Conservation (phyloP, 768 basidiomycete genomes). For the Leccinum barrowsii region DNA sequence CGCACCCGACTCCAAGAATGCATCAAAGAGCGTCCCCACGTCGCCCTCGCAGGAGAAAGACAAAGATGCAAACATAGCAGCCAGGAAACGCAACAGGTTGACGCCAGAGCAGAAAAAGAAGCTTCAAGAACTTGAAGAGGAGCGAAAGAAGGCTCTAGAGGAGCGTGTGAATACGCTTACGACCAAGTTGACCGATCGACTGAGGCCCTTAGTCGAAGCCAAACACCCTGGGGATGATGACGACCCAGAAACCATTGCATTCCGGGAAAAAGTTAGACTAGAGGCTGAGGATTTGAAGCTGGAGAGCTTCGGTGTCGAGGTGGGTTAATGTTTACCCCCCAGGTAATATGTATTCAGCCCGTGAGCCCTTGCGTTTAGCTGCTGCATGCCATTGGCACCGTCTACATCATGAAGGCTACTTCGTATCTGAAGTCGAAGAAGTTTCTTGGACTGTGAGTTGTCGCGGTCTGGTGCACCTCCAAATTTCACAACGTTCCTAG, state of each 20-base stretch:
- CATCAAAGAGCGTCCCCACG: constrained; percentile 21
- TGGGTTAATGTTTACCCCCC: constrained; percentile 32
- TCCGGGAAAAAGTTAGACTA: constrained; percentile 68
- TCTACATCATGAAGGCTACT: constrained; percentile 92
- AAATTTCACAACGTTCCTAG: constrained; percentile 33
- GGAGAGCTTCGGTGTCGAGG: constrained; percentile 97
- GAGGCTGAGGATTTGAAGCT: constrained; percentile 96
- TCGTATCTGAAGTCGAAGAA: constrained; percentile 89
- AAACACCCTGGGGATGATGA: constrained; percentile 74
- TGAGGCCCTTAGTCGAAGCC: constrained; percentile 90
- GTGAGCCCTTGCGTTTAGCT: constrained; percentile 41
- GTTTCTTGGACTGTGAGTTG: constrained; percentile 81
- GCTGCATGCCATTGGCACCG: constrained; percentile 83
- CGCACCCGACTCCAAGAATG: constrained; percentile 17
- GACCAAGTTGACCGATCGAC: constrained; percentile 75
- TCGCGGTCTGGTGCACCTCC: constrained; percentile 4
- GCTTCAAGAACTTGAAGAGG: constrained; percentile 75
- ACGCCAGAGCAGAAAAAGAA: constrained; percentile 84
- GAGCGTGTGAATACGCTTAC: constrained; percentile 72
- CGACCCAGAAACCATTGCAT: constrained; percentile 80
- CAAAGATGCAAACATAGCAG: constrained; percentile 31
- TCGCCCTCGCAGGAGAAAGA: constrained; percentile 34
- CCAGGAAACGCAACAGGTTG: constrained; percentile 46
- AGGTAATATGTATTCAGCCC: constrained; percentile 1
- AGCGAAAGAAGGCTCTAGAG: constrained; percentile 75